phyloP scores from a whole-genome alignment of 2,329 filamentous ascomycete genomes.

The Emydomyces testavorans region DNA sequence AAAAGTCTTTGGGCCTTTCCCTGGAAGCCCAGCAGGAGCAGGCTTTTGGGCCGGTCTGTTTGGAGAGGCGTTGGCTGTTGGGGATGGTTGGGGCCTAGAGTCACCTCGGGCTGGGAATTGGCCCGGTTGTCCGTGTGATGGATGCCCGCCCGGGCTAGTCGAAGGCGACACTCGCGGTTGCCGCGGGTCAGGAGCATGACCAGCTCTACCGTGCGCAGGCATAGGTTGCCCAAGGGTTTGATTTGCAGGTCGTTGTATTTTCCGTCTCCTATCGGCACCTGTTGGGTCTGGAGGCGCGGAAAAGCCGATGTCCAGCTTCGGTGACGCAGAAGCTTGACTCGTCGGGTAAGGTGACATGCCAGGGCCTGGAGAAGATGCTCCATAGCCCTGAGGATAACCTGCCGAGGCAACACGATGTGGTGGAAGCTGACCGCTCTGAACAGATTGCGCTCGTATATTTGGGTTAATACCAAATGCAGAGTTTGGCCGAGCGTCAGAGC shows the following conservation, averaged over 20 bases:
- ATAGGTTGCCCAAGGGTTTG: not conserved
- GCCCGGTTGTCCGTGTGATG: slow-evolving; percentile 1
- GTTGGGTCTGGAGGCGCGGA: slow-evolving; percentile 36
- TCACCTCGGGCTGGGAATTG: slow-evolving; percentile 14
- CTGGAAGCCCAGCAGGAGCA: slow-evolving; percentile 33
- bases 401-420: slow-evolving; percentile 24
- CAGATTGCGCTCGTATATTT: slow-evolving; percentile 35
- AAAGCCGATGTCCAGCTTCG: slow-evolving; percentile 37
- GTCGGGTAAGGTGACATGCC: slow-evolving; percentile 19
- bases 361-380: slow-evolving; percentile 22
- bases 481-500: slow-evolving; percentile 33
- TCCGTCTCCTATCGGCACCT: slow-evolving; percentile 30
- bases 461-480: slow-evolving; percentile 41
- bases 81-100: slow-evolving; percentile 11
- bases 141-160: slow-evolving; percentile 22
- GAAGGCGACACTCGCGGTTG: slow-evolving; percentile 23
- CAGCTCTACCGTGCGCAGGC: slow-evolving; percentile 16
- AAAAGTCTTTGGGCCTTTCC: slow-evolving; percentile 87
- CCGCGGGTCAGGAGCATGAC: slow-evolving; percentile 14
- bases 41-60: slow-evolving; percentile 18
- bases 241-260: slow-evolving; percentile 30
- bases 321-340: slow-evolving; percentile 23
- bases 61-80: slow-evolving; percentile 23
- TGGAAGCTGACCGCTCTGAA: slow-evolving; percentile 17
- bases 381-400: slow-evolving; percentile 25